Conservation (phyloP, 352 stramenopile genomes). For the Blastocystis sp. region DNA sequence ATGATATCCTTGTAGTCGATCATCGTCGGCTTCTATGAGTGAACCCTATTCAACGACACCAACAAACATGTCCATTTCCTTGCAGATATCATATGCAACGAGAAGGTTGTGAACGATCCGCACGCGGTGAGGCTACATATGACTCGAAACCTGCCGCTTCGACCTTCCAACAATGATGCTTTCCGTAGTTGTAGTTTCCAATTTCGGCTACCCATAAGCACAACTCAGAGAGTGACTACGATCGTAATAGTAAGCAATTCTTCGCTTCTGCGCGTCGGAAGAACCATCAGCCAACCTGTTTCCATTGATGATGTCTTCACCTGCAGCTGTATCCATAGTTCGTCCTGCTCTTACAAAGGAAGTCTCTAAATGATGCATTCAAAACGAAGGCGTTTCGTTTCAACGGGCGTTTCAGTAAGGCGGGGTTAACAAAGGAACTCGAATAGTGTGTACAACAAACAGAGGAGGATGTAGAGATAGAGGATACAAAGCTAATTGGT, state of each 20-base stretch:
- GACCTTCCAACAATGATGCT: constrained; percentile 74
- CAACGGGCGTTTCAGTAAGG: neutral
- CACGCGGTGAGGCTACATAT: constrained; percentile 82
- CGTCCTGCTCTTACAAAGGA: neutral
- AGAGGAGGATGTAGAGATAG: neutral
- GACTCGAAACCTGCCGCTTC: constrained; percentile 57
- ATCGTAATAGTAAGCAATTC: constrained; percentile 78
- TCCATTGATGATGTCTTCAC: constrained; percentile 28
- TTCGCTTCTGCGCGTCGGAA: constrained; percentile 63
- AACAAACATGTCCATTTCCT: constrained; percentile 95
- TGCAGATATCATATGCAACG: constrained; percentile 95
- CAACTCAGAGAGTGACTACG: constrained; percentile 61
- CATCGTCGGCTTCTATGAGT: constrained; percentile 75
- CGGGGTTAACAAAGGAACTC: neutral
- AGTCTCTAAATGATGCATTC: neutral
- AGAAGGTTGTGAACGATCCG: constrained; percentile 98
- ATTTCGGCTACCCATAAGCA: constrained; percentile 67
- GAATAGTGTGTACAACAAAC: constrained; percentile 5
- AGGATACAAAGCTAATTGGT: neutral
- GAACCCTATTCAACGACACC: constrained; percentile 60
- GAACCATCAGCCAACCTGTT: constrained; percentile 33
- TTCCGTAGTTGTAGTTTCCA: constrained; percentile 76
- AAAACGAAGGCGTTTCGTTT: neutral
- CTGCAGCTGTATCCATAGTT: constrained; percentile 36
- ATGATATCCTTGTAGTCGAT: constrained; percentile 90